phyloP scores from a whole-genome alignment of 208 protist genomes.

The Polymyxa betae region DNA sequence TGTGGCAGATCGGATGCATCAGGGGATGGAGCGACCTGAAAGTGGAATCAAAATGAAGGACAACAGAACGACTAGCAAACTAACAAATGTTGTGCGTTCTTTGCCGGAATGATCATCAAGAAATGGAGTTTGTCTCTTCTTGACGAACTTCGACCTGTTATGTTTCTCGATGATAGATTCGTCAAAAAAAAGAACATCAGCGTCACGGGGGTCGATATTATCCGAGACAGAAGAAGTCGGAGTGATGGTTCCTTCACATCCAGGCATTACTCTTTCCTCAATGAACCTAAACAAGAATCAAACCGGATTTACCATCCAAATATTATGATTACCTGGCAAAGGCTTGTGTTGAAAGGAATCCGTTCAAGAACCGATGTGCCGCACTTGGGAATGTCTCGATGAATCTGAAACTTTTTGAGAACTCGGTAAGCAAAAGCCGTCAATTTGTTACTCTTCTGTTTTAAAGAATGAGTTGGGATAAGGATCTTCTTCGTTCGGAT shows the following conservation, averaged over 20 bases:
- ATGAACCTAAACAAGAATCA: conserved; percentile 10
- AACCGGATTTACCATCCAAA: not conserved
- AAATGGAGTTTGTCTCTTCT: conserved; percentile 34
- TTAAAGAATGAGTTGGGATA: conserved; percentile 36
- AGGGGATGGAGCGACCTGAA: not conserved
- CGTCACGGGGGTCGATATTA: not conserved
- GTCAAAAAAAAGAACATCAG: conserved; percentile 50
- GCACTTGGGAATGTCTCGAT: conserved; percentile 9
- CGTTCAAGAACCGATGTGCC: conserved; percentile 25
- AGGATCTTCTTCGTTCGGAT: conserved; percentile 31
- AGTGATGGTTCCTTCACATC: not conserved
- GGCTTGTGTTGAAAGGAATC: conserved; percentile 40
- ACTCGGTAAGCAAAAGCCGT: not conserved
- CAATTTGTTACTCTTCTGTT: not conserved
- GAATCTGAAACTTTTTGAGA: not conserved
- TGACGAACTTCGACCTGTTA: conserved; percentile 42
- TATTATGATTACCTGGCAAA: not conserved
- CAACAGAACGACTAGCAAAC: not conserved
- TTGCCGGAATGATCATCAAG: not conserved
- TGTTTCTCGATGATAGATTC: conserved; percentile 56
- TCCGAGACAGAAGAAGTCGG: not conserved
- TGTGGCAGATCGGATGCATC: not conserved
- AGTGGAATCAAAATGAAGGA: not conserved
- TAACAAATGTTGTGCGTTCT: conserved; percentile 23
- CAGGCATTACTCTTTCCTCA: conserved; percentile 19